Evolutionary conservation across 2,329 filamentous ascomycete genomes (phyloP).

Genomic region (Fusarium verticillioides): DNA sequence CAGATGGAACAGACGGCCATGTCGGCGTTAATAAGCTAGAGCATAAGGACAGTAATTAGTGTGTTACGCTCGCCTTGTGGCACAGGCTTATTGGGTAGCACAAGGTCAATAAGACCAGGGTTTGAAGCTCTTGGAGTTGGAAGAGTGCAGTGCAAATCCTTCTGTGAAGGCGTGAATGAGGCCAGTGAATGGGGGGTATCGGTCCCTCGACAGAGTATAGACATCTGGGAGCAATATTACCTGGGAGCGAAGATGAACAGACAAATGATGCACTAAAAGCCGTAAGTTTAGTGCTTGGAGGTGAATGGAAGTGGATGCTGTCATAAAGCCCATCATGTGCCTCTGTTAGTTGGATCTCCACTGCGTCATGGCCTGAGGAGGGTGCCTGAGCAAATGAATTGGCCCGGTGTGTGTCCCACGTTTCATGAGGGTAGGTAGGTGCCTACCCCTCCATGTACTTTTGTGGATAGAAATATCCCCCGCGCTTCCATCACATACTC

Average conservation of each 20-base stretch:
- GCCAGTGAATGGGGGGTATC: conserved; percentile 11
- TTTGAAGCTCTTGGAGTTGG: conserved; percentile 21
- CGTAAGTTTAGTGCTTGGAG: conserved; percentile 2
- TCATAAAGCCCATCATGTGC: conserved; percentile 34
- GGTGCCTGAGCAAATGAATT: conserved; percentile 26
- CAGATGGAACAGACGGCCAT: conserved; percentile 23
- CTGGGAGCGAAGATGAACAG: not conserved
- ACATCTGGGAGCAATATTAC: not conserved
- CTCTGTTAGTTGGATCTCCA: conserved; percentile 25
- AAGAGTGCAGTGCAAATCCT: conserved; percentile 10
- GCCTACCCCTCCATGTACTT: conserved; percentile 28
- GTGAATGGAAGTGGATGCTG: conserved; percentile 20
- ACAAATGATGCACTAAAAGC: not conserved
- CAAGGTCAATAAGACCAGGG: conserved; percentile 28
- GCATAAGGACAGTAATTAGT: conserved; percentile 26
- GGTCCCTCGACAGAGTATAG: conserved; percentile 3
- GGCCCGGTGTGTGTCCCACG: conserved; percentile 6
- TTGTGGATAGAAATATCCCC: conserved; percentile 1
- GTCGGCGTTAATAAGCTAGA: conserved; percentile 17
- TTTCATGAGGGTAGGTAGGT: not conserved
- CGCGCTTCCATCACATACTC: conserved; percentile 5
- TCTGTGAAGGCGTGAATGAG: conserved; percentile 29
- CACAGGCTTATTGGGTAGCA: conserved; percentile 45
- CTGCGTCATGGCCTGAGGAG: conserved; percentile 35
- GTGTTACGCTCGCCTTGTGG: conserved; percentile 40